Conservation (phyloP, 2,329 filamentous ascomycete genomes). For the Fusarium sarcochroum region DNA sequence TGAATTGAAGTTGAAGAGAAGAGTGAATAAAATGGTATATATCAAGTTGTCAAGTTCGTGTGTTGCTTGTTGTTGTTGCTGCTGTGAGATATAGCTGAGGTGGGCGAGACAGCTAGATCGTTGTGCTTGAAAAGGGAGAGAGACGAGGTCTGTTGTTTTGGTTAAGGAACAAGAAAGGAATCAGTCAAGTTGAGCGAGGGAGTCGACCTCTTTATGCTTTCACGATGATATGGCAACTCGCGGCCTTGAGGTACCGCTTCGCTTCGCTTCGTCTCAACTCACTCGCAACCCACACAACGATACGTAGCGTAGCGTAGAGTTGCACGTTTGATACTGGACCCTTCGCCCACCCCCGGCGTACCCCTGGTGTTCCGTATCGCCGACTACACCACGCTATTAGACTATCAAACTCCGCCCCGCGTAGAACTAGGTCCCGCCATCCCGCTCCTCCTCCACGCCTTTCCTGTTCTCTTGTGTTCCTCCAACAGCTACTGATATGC, state of each 20-base stretch:
- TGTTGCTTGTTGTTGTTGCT: conserved; percentile 4
- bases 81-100: conserved; percentile 43
- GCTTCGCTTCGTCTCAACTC: conserved; percentile 24
- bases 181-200: conserved; percentile 39
- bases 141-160: conserved; percentile 39
- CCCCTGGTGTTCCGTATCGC: conserved; percentile 41
- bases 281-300: conserved; percentile 30
- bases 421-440: conserved; percentile 31
- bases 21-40: neutral
- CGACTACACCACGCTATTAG: conserved; percentile 21
- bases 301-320: neutral
- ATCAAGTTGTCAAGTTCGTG: conserved; percentile 14
- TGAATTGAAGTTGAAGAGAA: neutral
- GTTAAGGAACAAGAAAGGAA: conserved; percentile 28
- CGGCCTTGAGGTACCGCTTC: conserved; percentile 11
- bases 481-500: neutral
- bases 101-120: conserved; percentile 45
- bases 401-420: conserved; percentile 2
- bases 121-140: conserved; percentile 20
- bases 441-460: conserved; percentile 23
- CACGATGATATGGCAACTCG: conserved; percentile 13
- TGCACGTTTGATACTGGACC: conserved; percentile 3
- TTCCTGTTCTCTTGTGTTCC: conserved; percentile 1
- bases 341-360: conserved; percentile 25
- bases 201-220: conserved; percentile 49